A percentile compares a stretch with the other conserved stretches of the same genome.
phyloP scores from a whole-genome alignment of 2,329 filamentous ascomycete genomes.

The Fusarium sp. region DNA sequence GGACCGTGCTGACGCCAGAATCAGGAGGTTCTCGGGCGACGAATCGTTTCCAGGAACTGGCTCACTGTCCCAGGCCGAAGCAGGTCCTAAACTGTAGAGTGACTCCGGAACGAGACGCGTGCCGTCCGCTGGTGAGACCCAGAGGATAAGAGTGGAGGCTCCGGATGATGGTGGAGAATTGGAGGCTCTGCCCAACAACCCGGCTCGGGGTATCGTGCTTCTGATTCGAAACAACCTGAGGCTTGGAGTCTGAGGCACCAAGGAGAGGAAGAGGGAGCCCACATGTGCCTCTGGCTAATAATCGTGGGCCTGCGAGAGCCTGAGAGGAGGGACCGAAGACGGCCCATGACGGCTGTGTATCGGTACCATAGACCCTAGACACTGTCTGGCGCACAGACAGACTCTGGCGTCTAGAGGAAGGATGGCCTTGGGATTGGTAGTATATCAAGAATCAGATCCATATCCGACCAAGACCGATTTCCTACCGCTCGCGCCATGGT shows the following conservation, averaged over 20 bases:
- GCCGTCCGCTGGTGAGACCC: conserved; percentile 9
- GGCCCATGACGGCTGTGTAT: conserved; percentile 19
- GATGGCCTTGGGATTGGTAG: not conserved
- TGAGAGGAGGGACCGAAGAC: conserved; percentile 4
- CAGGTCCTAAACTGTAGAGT: conserved; percentile 50
- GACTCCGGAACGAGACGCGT: conserved; percentile 6
- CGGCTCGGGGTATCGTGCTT: conserved; percentile 8
- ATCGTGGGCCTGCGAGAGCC: not conserved
- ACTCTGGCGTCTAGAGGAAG: conserved; percentile 4
- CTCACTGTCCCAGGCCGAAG: conserved; percentile 48
- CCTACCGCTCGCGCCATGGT: not conserved
- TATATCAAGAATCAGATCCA: not conserved
- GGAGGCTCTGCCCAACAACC: not conserved
- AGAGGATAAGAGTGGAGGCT: conserved; percentile 5
- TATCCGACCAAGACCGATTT: not conserved
- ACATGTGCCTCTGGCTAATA: conserved; percentile 1
- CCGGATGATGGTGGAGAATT: not conserved
- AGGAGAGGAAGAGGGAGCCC: not conserved
- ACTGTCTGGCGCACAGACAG: conserved; percentile 26
- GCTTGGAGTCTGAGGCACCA: not conserved
- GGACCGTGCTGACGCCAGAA: conserved; percentile 34
- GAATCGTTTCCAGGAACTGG: conserved; percentile 64
- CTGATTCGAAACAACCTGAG: not conserved
- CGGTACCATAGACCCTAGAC: conserved; percentile 23
- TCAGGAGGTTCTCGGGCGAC: conserved; percentile 65